Conservation (phyloP, 331 rosid species). For the Cydonia oblonga region DNA sequence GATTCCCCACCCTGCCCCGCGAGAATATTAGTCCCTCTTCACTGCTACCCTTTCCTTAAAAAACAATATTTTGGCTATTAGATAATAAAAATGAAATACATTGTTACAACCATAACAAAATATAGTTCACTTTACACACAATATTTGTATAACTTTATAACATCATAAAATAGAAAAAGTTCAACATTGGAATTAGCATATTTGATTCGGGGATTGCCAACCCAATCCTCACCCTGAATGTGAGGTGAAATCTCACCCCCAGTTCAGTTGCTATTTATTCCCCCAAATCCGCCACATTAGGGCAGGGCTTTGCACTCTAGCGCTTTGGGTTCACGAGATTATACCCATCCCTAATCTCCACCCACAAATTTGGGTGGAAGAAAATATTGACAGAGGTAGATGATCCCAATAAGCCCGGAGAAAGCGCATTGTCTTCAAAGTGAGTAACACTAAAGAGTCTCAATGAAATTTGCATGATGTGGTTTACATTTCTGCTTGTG, state of each 20-base stretch:
- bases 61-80: background rate
- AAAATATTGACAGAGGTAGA: background rate
- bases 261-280: background rate
- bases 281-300: background rate
- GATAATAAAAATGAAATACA: background rate
- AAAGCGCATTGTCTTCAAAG: background rate
- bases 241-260: background rate
- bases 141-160: background rate
- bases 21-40: background rate
- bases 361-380: background rate
- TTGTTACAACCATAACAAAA: background rate
- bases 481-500: background rate
- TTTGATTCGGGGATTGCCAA: background rate
- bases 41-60: background rate
- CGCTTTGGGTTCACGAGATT: background rate
- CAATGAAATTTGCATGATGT: background rate
- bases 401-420: background rate
- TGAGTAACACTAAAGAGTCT: background rate
- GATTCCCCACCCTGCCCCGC: background rate
- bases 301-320: background rate
- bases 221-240: background rate
- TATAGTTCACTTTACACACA: background rate
- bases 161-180: background rate
- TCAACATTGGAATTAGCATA: background rate
- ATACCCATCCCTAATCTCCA: background rate